Base-by-base conservation (phyloP, 2,329 filamentous ascomycete species). In the Pseudocercospora crystallina region DNA sequence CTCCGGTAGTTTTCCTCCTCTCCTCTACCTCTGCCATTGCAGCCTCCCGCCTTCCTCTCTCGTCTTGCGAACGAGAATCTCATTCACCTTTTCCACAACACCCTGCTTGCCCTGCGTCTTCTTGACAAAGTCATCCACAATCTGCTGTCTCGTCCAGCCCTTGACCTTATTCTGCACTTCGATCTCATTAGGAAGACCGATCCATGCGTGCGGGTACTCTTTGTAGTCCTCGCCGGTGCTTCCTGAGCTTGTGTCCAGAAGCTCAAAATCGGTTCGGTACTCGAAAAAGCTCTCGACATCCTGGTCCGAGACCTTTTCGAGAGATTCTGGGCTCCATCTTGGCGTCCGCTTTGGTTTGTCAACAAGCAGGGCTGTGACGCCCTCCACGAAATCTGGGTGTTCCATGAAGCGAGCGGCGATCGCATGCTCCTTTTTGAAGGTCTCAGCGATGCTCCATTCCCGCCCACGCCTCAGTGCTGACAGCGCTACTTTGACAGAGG, bases 321-420 rank as follows among this genome's bases (percentile, higher is more conserved):
- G 77, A 5, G 80, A 82, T 37, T 80, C 78, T 3, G 90, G 91
- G 57, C 86, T 71, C 94, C 94, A 99, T 54, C 79, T 75, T 1
- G 91, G 88, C 15, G 77, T 76, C 58, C 76, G 76, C 44, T 81
- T 73, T 38, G 80, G 79, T 73, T 90, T 90, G 65, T 83, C 79
- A 62, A 94, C 80, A 35, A 99, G 79, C 42, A 86, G 80, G 17
- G 90, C 86, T 44, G 83, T 83, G n/a, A 99, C 92, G 47, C 94
- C 94, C 73, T 95, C 89, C 37, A 84, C 84, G 66, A 99, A 99
- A 71, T 99, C 94, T 4, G 83, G 87, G 69, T 94, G 86, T 49
- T 80, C 79, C 92, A 99, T 97, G 76, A 99, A 97, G 57, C 84
- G 82, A 51, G 80, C 76, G 2, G 92, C 90, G 53, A 99, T 90